Percentiles rank a stretch among this genome's conserved stretches.
Conservation (phyloP, 257 asterid genomes). For the Solanum tarijense region DNA sequence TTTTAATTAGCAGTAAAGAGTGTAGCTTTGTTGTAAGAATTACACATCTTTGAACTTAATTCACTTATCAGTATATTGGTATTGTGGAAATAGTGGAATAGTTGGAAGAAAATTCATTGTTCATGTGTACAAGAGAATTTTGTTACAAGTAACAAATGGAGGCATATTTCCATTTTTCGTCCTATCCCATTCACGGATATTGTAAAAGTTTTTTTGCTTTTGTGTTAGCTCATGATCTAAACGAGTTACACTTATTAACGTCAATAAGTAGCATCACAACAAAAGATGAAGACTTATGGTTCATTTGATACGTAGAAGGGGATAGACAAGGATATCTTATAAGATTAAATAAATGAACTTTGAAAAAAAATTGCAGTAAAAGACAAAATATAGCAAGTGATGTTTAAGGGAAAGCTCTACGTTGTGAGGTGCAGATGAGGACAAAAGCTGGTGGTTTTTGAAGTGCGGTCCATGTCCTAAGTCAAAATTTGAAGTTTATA, state of each 20-base stretch:
- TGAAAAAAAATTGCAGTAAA: rapidly evolving
- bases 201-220: background rate
- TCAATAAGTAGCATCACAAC: background rate
- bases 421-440: background rate
- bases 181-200: too few relatives aligned
- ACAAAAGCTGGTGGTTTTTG: background rate
- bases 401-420: background rate
- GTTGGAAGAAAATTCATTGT: background rate
- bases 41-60: background rate
- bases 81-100: background rate
- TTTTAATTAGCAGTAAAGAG: background rate
- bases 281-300: background rate
- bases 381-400: background rate
- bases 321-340: background rate
- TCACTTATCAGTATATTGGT: background rate
- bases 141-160: background rate
- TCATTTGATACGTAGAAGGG: too few relatives aligned
- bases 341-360: background rate
- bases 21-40: background rate
- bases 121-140: background rate
- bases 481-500: too few relatives aligned
- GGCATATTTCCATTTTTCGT: background rate
- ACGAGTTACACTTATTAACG: background rate
- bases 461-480: background rate
- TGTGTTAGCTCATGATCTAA: background rate